Conservation (phyloP, 2,329 filamentous ascomycete genomes). For the Mariannaea elegans region DNA sequence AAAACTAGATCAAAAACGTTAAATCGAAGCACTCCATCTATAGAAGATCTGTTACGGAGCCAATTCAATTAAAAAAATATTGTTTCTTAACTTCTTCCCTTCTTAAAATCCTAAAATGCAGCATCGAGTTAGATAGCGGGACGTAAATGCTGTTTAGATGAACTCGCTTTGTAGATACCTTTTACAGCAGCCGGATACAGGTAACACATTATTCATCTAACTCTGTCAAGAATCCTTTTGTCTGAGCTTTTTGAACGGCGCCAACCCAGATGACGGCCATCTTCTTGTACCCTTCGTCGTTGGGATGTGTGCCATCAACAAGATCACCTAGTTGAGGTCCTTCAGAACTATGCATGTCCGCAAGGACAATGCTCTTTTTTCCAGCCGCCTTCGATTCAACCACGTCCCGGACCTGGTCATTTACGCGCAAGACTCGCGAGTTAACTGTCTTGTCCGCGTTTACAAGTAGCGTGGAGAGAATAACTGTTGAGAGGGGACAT, state of each 20-base stretch:
- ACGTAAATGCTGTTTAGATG: no score
- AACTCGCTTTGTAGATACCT: no score
- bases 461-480: slow-evolving; percentile 42
- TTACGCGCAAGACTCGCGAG: slow-evolving; percentile 38
- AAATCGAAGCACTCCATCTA: no score
- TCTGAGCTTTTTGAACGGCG: slow-evolving; percentile 40
- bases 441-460: slow-evolving; percentile 37
- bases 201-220: background rate
- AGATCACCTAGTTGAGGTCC: slow-evolving; percentile 42
- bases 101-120: no score
- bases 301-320: slow-evolving; percentile 47
- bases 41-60: no score
- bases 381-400: slow-evolving; percentile 33
- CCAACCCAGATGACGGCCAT: slow-evolving; percentile 46
- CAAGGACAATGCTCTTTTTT: slow-evolving; percentile 45
- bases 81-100: no score
- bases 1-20: no score
- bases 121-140: no score
- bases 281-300: slow-evolving; percentile 45
- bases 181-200: no score
- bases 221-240: background rate
- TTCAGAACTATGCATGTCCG: slow-evolving; percentile 46
- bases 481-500: slow-evolving; percentile 42
- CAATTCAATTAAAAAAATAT: no score
- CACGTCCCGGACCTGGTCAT: slow-evolving; percentile 39